Base-by-base conservation (phyloP, 148 eudicot species). In the Rhododendron ferrugineum region DNA sequence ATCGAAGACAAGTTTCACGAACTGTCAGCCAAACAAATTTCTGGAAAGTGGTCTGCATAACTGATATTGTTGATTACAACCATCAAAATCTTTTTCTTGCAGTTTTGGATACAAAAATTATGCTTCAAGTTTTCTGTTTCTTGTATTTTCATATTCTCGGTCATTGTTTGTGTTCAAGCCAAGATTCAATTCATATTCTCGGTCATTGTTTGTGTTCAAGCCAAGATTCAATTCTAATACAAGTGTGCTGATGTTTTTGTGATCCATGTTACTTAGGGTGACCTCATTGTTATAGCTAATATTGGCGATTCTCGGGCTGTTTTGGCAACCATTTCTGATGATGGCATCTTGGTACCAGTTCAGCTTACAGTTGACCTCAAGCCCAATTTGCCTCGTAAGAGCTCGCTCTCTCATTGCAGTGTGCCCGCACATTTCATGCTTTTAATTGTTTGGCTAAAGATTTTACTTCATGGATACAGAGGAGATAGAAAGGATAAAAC, bases 281-380 rank as follows among this genome's bases (percentile, higher is more conserved):
- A 93, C 75, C 84, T 88, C 18, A 84, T 95, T 60, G 87, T 91
- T 4, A 52, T 95, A 83, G 96, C 95, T 66, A 95, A 95, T 81
- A 90, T 95, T 85, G 98, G 98, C 8, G 98, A 93, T 85, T 95
- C 95, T 83, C 89, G 98, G 74, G 96, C 98, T 81, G 96, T 95
- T 52, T 82, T 95, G 79, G 98, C 93, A 22, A 90, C 95, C 28
- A 87, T 79, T 75, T 85, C 87, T 23, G 92, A 90, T 76, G 92
- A 89, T 84, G 94, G 93, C 62, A 89, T 82, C 74, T 89, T 95
- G 88, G 86, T 88, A 36, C 87, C 98, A 42, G 86, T 94, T 87
- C 96, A 95, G 91, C 92, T 95, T 64, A 93, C 98, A 28, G 88
- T 89, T 4, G 98, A 93, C 86, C 89, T 88, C 75, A 95, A 95